Percentiles rank a stretch among this genome's conserved stretches.
These are phyloP conservation scores for Penicillium aurantiogriseum DNA, from an alignment of 2,329 filamentous ascomycete species.

Conservation along the genomic window DNA sequence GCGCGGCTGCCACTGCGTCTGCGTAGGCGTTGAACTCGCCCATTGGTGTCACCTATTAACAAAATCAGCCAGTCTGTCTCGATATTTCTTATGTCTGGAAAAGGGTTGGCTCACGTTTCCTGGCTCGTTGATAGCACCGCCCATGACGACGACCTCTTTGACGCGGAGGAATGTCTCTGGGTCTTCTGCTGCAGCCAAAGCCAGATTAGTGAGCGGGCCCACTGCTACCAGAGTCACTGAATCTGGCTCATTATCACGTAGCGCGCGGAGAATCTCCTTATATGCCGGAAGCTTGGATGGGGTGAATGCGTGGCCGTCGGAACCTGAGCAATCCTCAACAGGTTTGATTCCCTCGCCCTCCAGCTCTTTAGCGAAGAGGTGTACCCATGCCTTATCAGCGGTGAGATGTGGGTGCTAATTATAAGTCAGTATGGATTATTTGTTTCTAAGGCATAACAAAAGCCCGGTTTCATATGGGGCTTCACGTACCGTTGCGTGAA, in stretches of 20 bases:
- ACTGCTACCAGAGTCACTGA: conserved; percentile 88
- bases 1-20: conserved; percentile 73
- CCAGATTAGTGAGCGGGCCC: conserved; percentile 90
- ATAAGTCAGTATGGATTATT: not conserved
- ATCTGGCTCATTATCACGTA: conserved; percentile 75
- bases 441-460: not conserved
- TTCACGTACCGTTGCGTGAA: conserved; percentile 55
- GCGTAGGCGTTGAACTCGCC: conserved; percentile 97
- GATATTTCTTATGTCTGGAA: not conserved
- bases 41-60: conserved; percentile 60
- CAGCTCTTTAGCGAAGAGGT: conserved; percentile 58
- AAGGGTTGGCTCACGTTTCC: conserved; percentile 63
- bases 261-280: conserved; percentile 82
- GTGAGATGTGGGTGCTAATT: conserved; percentile 68
- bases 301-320: conserved; percentile 60
- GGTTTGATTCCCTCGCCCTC: conserved; percentile 50
- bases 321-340: conserved; percentile 33
- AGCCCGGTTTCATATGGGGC: not conserved
- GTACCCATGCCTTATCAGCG: conserved; percentile 71
- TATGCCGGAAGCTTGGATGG: conserved; percentile 73
- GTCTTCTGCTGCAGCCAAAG: conserved; percentile 82
- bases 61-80: not conserved
- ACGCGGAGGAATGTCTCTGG: conserved; percentile 83
- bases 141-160: conserved; percentile 95
- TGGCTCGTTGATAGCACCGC: conserved; percentile 72